These are phyloP conservation scores for Oryza officinalis DNA, from an alignment of 176 grass and related monocot genomes.

Conservation along the genomic window DNA sequence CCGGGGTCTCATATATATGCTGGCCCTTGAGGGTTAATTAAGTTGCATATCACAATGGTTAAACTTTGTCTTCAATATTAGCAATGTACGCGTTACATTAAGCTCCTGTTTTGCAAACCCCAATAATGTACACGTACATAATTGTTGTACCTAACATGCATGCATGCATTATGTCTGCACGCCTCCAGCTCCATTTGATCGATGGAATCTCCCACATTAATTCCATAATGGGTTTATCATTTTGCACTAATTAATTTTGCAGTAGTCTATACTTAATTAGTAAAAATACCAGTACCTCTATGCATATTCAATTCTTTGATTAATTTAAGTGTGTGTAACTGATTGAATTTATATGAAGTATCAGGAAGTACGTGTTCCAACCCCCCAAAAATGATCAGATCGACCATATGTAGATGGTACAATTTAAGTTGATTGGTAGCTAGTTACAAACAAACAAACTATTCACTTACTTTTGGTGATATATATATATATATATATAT, in stretches of 20 bases:
- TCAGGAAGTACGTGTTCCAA: too few relatives aligned
- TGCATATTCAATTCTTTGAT: neutral
- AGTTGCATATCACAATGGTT: neutral
- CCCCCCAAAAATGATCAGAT: neutral
- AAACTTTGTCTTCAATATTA: neutral
- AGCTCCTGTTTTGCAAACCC: neutral
- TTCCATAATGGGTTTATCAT: neutral
- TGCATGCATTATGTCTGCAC: neutral
- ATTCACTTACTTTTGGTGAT: neutral
- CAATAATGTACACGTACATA: neutral
- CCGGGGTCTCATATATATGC: neutral
- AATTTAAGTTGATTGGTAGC: neutral
- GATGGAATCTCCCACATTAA: neutral
- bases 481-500: neutral
- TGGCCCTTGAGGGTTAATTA: neutral
- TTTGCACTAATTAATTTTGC: neutral
- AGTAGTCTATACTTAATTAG: too few relatives aligned
- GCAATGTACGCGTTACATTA: neutral
- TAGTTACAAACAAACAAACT: neutral
- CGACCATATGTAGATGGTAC: too few relatives aligned
- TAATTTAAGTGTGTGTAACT: neutral
- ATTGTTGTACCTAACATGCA: conserved; percentile 39
- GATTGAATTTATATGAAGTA: neutral
- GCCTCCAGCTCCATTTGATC: conserved; percentile 16
- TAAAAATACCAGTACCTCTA: too few relatives aligned